Conservation (phyloP, 164 flowering plant species). For the Magnolia officinalis region DNA sequence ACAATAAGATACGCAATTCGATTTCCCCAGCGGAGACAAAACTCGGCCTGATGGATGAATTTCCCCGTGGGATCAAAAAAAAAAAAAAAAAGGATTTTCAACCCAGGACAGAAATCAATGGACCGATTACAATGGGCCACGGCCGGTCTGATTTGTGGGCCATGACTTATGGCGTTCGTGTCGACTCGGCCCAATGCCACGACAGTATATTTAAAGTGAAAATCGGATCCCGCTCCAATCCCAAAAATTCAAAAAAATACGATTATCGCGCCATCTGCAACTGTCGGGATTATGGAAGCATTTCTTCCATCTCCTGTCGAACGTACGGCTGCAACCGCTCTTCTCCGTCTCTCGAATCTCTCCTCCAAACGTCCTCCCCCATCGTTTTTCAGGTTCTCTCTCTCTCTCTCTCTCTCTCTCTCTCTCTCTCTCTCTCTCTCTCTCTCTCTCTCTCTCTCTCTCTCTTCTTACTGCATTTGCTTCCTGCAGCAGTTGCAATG, state of each 20-base stretch:
- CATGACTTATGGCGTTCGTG: too few relatives aligned
- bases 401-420: not conserved
- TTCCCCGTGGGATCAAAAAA: too few relatives aligned
- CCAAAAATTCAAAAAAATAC: not conserved
- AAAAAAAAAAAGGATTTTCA: too few relatives aligned
- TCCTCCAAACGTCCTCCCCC: not conserved
- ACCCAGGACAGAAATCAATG: too few relatives aligned
- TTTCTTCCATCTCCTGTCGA: constrained; percentile 1
- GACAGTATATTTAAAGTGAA: not conserved
- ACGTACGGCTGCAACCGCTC: not conserved
- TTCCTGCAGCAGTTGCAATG: not conserved
- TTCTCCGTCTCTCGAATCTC: not conserved
- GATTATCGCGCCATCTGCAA: not conserved
- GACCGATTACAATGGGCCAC: too few relatives aligned
- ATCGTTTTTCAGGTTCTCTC: not conserved
- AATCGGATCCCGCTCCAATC: not conserved
- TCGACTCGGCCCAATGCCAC: not conserved
- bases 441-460: not conserved
- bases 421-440: not conserved
- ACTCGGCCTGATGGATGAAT: too few relatives aligned
- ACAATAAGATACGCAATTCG: too few relatives aligned
- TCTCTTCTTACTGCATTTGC: not conserved
- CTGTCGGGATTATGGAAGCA: not conserved
- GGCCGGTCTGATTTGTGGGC: too few relatives aligned
- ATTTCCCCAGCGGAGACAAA: too few relatives aligned